phyloP scores from a whole-genome alignment of 1,284 basidiomycete species.

The Entoloma clypeatum region DNA sequence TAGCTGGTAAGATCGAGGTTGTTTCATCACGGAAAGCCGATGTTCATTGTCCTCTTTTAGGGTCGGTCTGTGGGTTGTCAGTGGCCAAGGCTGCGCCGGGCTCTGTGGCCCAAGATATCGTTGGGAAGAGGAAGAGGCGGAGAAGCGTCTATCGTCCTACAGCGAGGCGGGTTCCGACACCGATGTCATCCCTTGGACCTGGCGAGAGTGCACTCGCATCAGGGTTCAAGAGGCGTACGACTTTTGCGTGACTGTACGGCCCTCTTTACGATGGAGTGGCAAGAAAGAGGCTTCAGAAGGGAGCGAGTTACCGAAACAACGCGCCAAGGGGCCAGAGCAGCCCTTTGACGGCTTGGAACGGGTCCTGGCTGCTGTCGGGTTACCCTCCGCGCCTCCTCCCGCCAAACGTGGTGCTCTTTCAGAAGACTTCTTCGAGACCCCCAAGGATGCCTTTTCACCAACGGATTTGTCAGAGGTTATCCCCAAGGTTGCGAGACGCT shows the following conservation, averaged over 20 bases:
- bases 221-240: slow-evolving; percentile 77
- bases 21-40: slow-evolving; percentile 5
- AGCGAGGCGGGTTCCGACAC: slow-evolving; percentile 44
- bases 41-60: slow-evolving; percentile 31
- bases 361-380: slow-evolving; percentile 67
- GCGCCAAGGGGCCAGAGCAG: slow-evolving; percentile 16
- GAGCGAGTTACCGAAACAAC: slow-evolving; percentile 23
- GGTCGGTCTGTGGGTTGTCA: slow-evolving; percentile 71
- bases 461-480: slow-evolving; percentile 41
- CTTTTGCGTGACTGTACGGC: slow-evolving; percentile 62
- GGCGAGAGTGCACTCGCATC: slow-evolving; percentile 67
- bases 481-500: slow-evolving; percentile 38
- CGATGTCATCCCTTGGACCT: slow-evolving; percentile 65
- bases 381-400: slow-evolving; percentile 45
- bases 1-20: slow-evolving; percentile 51
- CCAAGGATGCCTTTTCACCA: slow-evolving; percentile 30
- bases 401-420: slow-evolving; percentile 54
- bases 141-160: slow-evolving; percentile 52
- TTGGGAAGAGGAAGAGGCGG: slow-evolving; percentile 75
- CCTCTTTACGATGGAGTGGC: slow-evolving; percentile 27
- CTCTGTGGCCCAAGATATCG: slow-evolving; percentile 77
- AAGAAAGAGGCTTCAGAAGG: slow-evolving; percentile 27
- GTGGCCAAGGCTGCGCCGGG: slow-evolving; percentile 70
- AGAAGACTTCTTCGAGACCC: slow-evolving; percentile 58
- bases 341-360: slow-evolving; percentile 58